Conservation (phyloP, 495 filamentous ascomycete species). For the Chaetomium fimeti region DNA sequence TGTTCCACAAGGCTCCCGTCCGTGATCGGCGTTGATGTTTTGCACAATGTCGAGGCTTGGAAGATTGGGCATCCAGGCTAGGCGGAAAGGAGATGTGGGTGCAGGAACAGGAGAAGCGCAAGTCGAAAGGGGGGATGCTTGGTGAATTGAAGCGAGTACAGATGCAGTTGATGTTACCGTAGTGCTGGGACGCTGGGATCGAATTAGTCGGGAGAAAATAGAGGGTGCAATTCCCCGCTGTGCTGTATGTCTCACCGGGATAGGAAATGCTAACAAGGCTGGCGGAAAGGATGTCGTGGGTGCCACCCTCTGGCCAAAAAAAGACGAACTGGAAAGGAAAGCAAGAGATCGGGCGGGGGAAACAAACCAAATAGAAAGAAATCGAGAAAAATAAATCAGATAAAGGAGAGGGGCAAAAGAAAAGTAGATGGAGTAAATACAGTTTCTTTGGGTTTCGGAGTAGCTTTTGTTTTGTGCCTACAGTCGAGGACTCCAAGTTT, state of each 20-base stretch:
- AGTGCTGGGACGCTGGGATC: constrained; percentile 8
- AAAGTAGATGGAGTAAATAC: no score
- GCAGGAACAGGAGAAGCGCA: neutral
- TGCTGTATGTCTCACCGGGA: constrained; percentile 17
- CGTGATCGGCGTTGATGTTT: neutral
- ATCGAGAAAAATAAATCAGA: no score
- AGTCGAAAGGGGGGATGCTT: neutral
- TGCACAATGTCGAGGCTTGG: neutral
- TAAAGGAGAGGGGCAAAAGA: no score
- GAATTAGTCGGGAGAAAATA: neutral
- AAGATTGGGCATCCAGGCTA: constrained; percentile 4
- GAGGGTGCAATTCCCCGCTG: constrained; percentile 15
- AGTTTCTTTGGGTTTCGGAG: no score
- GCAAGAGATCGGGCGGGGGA: no score
- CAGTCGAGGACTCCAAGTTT: no score
- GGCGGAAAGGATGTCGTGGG: neutral
- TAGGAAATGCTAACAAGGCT: constrained; percentile 14
- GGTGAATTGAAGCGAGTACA: constrained; percentile 1
- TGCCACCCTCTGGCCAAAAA: no score
- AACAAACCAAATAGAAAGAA: no score
- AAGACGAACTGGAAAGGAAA: no score
- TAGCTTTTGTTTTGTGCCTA: no score
- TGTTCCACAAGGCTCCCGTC: constrained; percentile 11
- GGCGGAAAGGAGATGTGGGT: neutral
- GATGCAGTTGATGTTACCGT: constrained; percentile 16